Evolutionary conservation across 345 rosid genomes (phyloP).

Genomic region (Boechera retrofracta): DNA sequence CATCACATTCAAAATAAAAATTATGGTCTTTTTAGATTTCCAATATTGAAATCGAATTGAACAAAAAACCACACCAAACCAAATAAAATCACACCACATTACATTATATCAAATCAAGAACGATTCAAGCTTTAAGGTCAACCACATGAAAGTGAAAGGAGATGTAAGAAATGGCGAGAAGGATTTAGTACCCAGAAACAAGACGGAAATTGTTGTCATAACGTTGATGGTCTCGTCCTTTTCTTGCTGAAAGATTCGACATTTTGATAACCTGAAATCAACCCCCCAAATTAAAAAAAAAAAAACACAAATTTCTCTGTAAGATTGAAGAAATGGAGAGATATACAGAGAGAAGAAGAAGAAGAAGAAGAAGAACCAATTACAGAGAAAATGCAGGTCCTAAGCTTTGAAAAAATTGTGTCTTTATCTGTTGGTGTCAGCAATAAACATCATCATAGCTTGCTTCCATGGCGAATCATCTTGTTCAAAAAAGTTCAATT

Average conservation of each 20-base stretch:
- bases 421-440: slow-evolving; percentile 11
- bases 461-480: slow-evolving; percentile 21
- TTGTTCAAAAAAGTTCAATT: neutral
- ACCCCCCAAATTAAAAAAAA: neutral
- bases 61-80: neutral
- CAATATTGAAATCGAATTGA: neutral
- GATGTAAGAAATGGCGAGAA: neutral
- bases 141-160: slow-evolving; percentile 7
- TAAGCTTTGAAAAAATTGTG: slow-evolving; percentile 5
- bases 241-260: slow-evolving; percentile 43
- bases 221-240: slow-evolving; percentile 68
- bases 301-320: neutral
- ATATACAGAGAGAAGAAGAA: no score
- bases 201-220: slow-evolving; percentile 66
- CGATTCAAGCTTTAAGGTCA: slow-evolving; percentile 12
- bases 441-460: slow-evolving; percentile 28
- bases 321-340: neutral
- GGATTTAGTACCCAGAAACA: slow-evolving; percentile 60
- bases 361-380: neutral
- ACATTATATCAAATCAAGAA: slow-evolving; percentile 20
- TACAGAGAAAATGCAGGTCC: slow-evolving; percentile 37
- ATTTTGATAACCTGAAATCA: slow-evolving; percentile 30
- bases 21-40: no score
- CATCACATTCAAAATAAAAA: neutral
- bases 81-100: neutral